Conservation (phyloP, 75 land plant genomes). For the Larix kaempferi region DNA sequence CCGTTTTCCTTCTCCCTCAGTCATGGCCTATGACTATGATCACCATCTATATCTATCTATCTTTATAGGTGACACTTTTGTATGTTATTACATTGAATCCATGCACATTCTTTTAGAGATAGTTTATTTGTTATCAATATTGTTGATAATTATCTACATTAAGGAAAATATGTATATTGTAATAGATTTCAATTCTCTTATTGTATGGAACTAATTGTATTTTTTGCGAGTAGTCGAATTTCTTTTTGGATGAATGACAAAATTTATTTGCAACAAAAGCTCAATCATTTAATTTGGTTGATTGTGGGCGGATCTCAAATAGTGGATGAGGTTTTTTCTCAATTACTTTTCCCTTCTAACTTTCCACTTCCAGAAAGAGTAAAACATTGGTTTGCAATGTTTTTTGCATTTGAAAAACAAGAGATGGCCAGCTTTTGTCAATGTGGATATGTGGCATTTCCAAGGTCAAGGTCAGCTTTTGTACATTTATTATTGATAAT, state of each 20-base stretch:
- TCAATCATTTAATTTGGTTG: neutral
- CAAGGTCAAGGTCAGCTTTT: too few species aligned
- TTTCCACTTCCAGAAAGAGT: conserved; percentile 45
- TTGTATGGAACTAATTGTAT: neutral
- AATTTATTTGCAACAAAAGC: neutral
- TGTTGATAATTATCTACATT: neutral
- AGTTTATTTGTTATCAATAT: neutral
- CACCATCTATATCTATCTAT: too few species aligned
- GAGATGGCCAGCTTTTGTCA: conserved; percentile 42
- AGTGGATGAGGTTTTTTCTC: conserved; percentile 45
- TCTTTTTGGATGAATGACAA: neutral
- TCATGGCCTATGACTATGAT: too few species aligned
- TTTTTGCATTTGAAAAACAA: conserved; percentile 54
- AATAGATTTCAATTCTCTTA: neutral
- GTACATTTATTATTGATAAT: too few species aligned
- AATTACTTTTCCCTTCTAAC: conserved; percentile 41
- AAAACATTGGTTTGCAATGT: conserved; percentile 54
- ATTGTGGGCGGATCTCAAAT: conserved; percentile 50
- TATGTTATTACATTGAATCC: neutral
- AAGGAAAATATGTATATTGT: neutral
- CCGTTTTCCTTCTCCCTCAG: neutral
- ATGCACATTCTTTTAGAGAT: neutral
- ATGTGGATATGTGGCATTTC: neutral
- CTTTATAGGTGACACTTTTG: too few species aligned
- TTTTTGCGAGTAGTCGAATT: neutral